Evolutionary conservation across 495 filamentous ascomycete genomes (phyloP).

Genomic region (Penicillium canariense): DNA sequence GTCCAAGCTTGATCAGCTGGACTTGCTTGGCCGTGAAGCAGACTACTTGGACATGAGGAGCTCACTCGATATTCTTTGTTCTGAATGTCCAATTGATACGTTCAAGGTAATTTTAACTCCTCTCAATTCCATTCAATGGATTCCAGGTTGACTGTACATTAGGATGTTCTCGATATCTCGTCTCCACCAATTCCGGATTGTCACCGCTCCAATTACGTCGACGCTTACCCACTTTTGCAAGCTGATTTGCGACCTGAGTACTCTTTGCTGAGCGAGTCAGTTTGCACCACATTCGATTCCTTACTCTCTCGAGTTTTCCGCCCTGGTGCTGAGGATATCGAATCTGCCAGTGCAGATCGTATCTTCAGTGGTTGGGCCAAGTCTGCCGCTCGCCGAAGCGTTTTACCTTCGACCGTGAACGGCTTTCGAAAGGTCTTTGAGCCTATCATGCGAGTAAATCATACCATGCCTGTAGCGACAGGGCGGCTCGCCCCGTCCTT

Average conservation of each 20-base stretch:
- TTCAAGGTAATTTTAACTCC: conserved; percentile 25
- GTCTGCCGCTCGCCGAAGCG: conserved; percentile 11
- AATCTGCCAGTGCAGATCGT: conserved; percentile 24
- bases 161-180: conserved; percentile 59
- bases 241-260: conserved; percentile 43
- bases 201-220: conserved; percentile 59
- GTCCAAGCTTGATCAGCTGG: conserved; percentile 29
- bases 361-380: conserved; percentile 24
- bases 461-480: conserved; percentile 23
- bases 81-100: conserved; percentile 28
- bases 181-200: conserved; percentile 58
- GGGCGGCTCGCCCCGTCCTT: conserved; percentile 59
- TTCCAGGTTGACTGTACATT: conserved; percentile 24
- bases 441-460: conserved; percentile 34
- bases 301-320: conserved; percentile 33
- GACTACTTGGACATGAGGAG: conserved; percentile 38
- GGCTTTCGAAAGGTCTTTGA: conserved; percentile 35
- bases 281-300: conserved; percentile 38
- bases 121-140: neutral
- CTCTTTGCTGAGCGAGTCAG: conserved; percentile 31
- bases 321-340: conserved; percentile 27
- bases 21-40: conserved; percentile 25
- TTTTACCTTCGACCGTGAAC: conserved; percentile 10
- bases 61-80: conserved; percentile 37
- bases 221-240: conserved; percentile 61